Evolutionary conservation across 2,329 filamentous ascomycete species (phyloP).

Genomic region (Colletotrichum tofieldiae): DNA sequence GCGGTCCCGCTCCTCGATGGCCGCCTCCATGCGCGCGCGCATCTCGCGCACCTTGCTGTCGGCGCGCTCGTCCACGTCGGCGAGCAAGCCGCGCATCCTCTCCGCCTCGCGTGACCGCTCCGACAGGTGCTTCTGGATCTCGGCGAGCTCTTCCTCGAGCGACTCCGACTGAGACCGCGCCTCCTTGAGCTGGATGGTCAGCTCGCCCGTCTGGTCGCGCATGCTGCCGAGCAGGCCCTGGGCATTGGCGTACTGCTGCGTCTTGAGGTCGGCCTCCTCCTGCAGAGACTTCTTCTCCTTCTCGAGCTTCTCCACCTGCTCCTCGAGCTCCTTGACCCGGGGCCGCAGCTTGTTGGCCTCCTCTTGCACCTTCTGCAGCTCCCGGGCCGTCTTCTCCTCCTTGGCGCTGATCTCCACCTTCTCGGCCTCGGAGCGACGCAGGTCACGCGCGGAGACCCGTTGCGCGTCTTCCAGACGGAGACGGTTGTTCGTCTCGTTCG

Average conservation of each 20-base stretch:
- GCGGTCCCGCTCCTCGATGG: conserved; percentile 93
- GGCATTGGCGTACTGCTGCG: conserved; percentile 86
- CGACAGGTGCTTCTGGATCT: conserved; percentile 87
- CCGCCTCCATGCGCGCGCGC: conserved; percentile 88
- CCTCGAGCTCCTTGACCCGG: conserved; percentile 78
- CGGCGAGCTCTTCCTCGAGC: conserved; percentile 91
- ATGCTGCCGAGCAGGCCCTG: conserved; percentile 91
- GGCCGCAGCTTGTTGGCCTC: conserved; percentile 79
- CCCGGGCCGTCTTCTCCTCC: conserved; percentile 79
- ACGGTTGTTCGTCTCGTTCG: conserved; percentile 80
- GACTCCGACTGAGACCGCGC: conserved; percentile 85
- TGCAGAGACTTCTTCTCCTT: conserved; percentile 78
- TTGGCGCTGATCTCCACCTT: conserved; percentile 83
- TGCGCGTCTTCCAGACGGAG: conserved; percentile 85
- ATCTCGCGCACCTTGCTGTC: conserved; percentile 90
- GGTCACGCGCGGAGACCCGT: conserved; percentile 80
- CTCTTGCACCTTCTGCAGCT: conserved; percentile 80
- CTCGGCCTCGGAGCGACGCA: conserved; percentile 83
- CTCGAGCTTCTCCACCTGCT: conserved; percentile 77
- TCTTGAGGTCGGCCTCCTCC: conserved; percentile 88
- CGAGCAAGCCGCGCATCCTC: conserved; percentile 91
- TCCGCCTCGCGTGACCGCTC: conserved; percentile 94
- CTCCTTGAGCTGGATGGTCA: conserved; percentile 93
- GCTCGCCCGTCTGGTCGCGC: conserved; percentile 91
- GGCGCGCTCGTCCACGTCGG: conserved; percentile 87